Evolutionary conservation across 176 grass and related monocot genomes (phyloP).

Genomic region (Tuctoria greenei): DNA sequence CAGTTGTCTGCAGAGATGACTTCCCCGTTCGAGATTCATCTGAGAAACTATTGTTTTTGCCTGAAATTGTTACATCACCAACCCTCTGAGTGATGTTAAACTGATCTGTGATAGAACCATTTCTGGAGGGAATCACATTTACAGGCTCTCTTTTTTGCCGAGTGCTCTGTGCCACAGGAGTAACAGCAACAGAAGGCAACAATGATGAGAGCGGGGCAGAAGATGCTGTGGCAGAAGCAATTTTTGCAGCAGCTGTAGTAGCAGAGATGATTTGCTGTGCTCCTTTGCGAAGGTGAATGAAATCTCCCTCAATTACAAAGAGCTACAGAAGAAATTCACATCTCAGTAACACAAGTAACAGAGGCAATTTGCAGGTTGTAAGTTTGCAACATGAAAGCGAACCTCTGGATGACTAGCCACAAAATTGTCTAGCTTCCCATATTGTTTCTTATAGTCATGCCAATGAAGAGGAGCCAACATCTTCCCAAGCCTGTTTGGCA

Average conservation of each 20-base stretch:
- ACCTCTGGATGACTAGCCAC: constrained; percentile 91
- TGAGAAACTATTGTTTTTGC: constrained; percentile 53
- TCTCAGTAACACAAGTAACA: background rate
- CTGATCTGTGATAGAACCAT: constrained; percentile 49
- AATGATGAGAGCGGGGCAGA: constrained; percentile 64
- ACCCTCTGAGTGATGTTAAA: constrained; percentile 63
- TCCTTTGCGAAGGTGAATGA: constrained; percentile 89
- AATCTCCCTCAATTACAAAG: constrained; percentile 97
- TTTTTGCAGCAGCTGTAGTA: constrained; percentile 89
- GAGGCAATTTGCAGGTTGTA: background rate
- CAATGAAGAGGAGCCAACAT: constrained; percentile 97
- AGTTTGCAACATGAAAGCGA: background rate
- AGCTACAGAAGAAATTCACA: constrained; percentile 50
- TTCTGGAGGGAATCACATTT: constrained; percentile 48
- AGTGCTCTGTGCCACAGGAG: constrained; percentile 79
- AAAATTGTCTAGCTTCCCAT: constrained; percentile 96
- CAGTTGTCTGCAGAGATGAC: constrained; percentile 34
- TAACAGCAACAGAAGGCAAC: constrained; percentile 87
- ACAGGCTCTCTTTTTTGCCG: constrained; percentile 55
- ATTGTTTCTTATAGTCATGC: constrained; percentile 96
- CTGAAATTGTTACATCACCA: constrained; percentile 56
- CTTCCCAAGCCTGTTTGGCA: constrained; percentile 95
- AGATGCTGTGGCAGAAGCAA: constrained; percentile 76
- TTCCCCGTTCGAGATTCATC: constrained; percentile 49
- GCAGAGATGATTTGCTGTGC: constrained; percentile 96